Percentiles rank a stretch among this genome's conserved stretches.
These are phyloP conservation scores for Phragmites australis DNA, from an alignment of 176 grass and related monocot species.

Conservation along the genomic window DNA sequence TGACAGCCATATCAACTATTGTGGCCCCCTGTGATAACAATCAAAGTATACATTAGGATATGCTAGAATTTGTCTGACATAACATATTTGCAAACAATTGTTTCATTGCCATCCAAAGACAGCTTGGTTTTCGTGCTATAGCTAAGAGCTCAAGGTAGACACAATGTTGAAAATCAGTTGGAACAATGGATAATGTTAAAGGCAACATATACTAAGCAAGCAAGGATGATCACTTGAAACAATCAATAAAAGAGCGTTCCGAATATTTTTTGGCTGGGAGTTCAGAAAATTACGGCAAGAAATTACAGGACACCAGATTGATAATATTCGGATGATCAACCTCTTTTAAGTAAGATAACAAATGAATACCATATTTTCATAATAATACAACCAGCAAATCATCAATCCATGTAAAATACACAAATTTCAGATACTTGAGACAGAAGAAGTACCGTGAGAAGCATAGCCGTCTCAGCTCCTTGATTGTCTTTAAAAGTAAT, in stretches of 20 bases:
- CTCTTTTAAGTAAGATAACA: neutral
- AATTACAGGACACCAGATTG: neutral
- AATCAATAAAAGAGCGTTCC: neutral
- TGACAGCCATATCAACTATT: constrained; percentile 92
- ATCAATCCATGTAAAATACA: neutral
- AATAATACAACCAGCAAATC: neutral
- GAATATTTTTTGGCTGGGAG: neutral
- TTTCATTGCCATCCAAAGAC: constrained; percentile 5
- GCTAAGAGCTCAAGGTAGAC: neutral
- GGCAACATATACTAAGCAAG: constrained; percentile 4
- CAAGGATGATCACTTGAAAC: neutral
- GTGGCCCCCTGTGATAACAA: constrained; percentile 76
- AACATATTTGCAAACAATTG: neutral
- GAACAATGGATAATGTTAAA: neutral
- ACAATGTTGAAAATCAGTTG: neutral
- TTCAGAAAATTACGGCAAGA: constrained; percentile 11
- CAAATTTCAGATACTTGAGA: neutral
- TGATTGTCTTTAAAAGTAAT: constrained; percentile 86
- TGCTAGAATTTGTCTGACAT: neutral
- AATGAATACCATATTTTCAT: neutral
- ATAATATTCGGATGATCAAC: neutral
- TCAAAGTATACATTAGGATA: neutral
- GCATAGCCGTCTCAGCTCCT: constrained; percentile 86
- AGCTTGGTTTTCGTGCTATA: neutral
- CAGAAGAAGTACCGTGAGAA: constrained; percentile 69